phyloP scores from a whole-genome alignment of 2,329 filamentous ascomycete genomes.

The Tothia fuscella region DNA sequence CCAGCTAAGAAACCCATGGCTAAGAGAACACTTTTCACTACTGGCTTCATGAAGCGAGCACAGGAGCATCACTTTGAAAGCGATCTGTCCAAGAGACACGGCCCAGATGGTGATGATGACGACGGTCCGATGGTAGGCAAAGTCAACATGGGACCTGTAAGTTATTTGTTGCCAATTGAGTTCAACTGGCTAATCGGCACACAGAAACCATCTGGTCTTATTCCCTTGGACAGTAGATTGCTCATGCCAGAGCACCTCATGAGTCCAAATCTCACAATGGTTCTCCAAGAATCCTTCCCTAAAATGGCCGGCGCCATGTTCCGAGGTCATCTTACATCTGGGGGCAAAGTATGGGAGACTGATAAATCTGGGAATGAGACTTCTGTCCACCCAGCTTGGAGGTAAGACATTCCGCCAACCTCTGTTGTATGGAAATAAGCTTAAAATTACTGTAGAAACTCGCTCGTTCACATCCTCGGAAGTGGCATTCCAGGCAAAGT shows the following conservation, averaged over 20 bases:
- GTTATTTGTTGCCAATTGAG: no score
- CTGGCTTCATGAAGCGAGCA: constrained; percentile 1
- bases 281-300: constrained; percentile 8
- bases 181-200: no score
- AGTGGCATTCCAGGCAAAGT: not conserved
- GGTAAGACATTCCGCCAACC: constrained; percentile 31
- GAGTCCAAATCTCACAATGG: not conserved
- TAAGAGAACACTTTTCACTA: not conserved
- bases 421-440: constrained; percentile 13
- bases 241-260: constrained; percentile 2
- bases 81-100: not conserved
- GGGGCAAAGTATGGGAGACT: constrained; percentile 1
- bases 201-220: not conserved
- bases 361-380: constrained; percentile 9
- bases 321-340: constrained; percentile 8
- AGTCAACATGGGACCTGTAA: no score
- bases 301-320: constrained; percentile 1
- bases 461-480: no score
- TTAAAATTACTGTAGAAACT: not conserved
- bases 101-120: not conserved
- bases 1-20: not conserved
- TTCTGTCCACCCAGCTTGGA: constrained; percentile 29
- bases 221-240: constrained; percentile 5
- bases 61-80: no score
- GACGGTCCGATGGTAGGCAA: no score